phyloP scores from a whole-genome alignment of 352 stramenopile genomes.

The Phytophthora ohioensis region DNA sequence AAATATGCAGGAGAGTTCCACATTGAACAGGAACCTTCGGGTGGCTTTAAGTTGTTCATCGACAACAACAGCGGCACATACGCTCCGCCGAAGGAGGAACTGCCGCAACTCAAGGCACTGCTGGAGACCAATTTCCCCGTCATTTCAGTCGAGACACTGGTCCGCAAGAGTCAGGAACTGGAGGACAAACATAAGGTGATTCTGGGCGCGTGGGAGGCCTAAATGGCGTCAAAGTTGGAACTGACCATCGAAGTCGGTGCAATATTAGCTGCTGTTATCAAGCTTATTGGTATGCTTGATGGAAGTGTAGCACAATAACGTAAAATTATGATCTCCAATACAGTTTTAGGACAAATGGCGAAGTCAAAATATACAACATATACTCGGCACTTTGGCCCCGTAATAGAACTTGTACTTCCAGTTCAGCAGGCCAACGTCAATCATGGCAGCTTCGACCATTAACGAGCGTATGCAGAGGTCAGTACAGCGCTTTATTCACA shows the following conservation, averaged over 20 bases:
- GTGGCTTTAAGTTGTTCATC: constrained; percentile 44
- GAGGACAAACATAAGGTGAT: constrained; percentile 41
- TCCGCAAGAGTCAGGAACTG: constrained; percentile 38
- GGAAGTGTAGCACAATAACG: background rate
- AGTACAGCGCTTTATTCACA: constrained; percentile 18
- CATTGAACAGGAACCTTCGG: constrained; percentile 39
- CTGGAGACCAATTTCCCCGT: constrained; percentile 48
- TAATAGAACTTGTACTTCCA: no score
- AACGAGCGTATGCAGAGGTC: constrained; percentile 5
- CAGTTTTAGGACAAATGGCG: background rate
- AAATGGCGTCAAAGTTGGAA: background rate
- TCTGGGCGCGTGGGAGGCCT: constrained; percentile 41
- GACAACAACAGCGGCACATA: constrained; percentile 62
- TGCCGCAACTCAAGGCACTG: constrained; percentile 43
- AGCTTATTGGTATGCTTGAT: no score
- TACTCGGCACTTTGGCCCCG: background rate
- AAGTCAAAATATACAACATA: background rate
- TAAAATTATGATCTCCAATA: background rate
- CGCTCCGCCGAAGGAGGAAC: constrained; percentile 39
- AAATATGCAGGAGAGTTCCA: constrained; percentile 51
- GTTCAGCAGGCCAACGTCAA: background rate
- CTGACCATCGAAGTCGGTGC: background rate
- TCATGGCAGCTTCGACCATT: constrained; percentile 1
- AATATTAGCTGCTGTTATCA: no score
- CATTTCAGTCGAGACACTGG: constrained; percentile 38